These are phyloP conservation scores for Pontederia crassipes DNA, from an alignment of 176 grass and related monocot genomes.

Conservation along the genomic window DNA sequence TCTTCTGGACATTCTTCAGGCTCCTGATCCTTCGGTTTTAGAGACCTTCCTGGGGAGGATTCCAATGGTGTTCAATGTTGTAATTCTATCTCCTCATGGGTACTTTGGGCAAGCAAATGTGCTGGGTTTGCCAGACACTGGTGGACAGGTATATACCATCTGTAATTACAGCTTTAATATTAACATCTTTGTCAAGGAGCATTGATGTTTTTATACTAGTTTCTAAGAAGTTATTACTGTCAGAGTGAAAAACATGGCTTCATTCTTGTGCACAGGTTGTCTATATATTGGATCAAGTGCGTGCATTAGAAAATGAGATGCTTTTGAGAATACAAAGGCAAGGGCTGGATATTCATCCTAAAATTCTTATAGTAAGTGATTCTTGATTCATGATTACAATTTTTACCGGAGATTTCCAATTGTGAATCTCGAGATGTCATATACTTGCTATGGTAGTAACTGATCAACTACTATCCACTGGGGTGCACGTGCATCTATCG, in stretches of 20 bases:
- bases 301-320: conserved; percentile 95
- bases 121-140: conserved; percentile 92
- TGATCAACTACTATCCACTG: neutral
- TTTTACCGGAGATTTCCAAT: neutral
- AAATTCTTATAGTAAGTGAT: conserved; percentile 80
- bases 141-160: conserved; percentile 55
- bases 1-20: conserved; percentile 84
- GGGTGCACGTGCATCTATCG: neutral
- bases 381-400: neutral
- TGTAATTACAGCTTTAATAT: no score
- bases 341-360: conserved; percentile 70
- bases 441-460: neutral
- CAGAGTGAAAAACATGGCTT: no score
- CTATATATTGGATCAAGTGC: conserved; percentile 98
- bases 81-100: conserved; percentile 85
- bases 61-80: conserved; percentile 98
- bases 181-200: neutral
- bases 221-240: neutral
- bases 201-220: neutral
- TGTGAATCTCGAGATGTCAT: neutral
- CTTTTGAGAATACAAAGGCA: conserved; percentile 86
- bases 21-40: conserved; percentile 79
- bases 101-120: conserved; percentile 99
- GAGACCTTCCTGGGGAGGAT: conserved; percentile 90
- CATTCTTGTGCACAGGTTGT: conserved; percentile 36